Evolutionary conservation across 768 basidiomycete species (phyloP).

Genomic region (Tricholomella constricta): DNA sequence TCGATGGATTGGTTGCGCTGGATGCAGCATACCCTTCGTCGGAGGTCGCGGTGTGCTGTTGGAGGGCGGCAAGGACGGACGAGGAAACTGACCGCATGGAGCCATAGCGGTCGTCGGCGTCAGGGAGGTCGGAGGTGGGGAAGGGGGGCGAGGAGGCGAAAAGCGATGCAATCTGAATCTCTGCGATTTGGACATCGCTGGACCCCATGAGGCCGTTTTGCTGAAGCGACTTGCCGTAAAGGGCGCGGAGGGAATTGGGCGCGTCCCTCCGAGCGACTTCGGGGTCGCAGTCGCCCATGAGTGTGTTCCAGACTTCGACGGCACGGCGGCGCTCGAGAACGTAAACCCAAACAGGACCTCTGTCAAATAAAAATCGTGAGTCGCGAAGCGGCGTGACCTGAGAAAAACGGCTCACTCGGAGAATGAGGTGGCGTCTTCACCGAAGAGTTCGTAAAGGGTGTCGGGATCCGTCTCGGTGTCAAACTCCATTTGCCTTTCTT

Average conservation of each 20-base stretch:
- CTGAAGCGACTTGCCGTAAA: constrained; percentile 55
- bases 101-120: constrained; percentile 35
- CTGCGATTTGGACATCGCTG: constrained; percentile 64
- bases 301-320: constrained; percentile 75
- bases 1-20: constrained; percentile 42
- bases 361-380: constrained; percentile 28
- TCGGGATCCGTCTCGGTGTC: constrained; percentile 83
- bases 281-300: constrained; percentile 73
- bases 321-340: constrained; percentile 82
- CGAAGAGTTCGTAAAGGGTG: constrained; percentile 77
- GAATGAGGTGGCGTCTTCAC: constrained; percentile 71
- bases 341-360: constrained; percentile 91
- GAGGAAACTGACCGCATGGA: constrained; percentile 49
- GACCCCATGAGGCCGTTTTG: constrained; percentile 80
- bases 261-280: constrained; percentile 52
- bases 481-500: constrained; percentile 89
- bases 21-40: constrained; percentile 51
- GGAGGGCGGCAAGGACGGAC: constrained; percentile 46
- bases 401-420: constrained; percentile 61
- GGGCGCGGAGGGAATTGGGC: constrained; percentile 70
- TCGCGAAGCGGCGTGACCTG: background rate
- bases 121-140: constrained; percentile 64
- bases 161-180: constrained; percentile 74
- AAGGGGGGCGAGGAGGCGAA: constrained; percentile 86
- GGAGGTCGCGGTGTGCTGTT: constrained; percentile 30